Evolutionary conservation across 257 asterid species (phyloP).

Genomic region (Penstemon barbatus): DNA sequence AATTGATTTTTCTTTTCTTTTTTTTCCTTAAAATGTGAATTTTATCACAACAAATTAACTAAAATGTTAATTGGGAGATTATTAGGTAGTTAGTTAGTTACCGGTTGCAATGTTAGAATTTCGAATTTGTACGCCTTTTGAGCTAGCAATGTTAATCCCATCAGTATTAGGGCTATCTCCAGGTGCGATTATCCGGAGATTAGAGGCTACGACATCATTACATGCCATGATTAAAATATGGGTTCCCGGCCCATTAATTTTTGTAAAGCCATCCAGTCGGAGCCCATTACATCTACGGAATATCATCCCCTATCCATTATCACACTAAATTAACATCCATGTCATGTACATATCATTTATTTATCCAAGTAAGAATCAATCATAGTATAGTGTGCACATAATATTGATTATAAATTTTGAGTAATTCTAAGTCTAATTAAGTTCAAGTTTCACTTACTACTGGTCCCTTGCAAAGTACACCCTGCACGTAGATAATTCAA

Average conservation of each 20-base stretch:
- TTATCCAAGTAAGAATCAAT: too few species aligned
- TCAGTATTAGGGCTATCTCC: constrained; percentile 71
- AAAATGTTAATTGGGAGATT: not conserved
- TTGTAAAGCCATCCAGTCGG: constrained; percentile 45
- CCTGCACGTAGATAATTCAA: constrained; percentile 36
- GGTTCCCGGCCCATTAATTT: constrained; percentile 49
- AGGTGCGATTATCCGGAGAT: constrained; percentile 52
- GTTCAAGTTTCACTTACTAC: constrained; percentile 33
- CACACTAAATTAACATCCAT: not conserved
- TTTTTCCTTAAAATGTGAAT: not conserved
- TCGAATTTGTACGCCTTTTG: constrained; percentile 38
- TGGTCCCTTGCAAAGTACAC: constrained; percentile 55
- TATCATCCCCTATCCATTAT: constrained; percentile 44
- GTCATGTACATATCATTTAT: too few species aligned
- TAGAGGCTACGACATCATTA: constrained; percentile 39
- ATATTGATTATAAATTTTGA: too few species aligned
- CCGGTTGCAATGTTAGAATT: constrained; percentile 62
- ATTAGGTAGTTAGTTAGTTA: not conserved
- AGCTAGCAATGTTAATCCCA: constrained; percentile 51
- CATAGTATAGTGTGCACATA: too few species aligned
- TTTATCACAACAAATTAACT: not conserved
- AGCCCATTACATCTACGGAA: constrained; percentile 55
- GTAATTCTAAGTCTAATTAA: not conserved
- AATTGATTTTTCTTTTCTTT: too few species aligned
- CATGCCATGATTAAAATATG: constrained; percentile 48